Conservation (phyloP, 805 yeast species). For the Candida nanaspora region DNA sequence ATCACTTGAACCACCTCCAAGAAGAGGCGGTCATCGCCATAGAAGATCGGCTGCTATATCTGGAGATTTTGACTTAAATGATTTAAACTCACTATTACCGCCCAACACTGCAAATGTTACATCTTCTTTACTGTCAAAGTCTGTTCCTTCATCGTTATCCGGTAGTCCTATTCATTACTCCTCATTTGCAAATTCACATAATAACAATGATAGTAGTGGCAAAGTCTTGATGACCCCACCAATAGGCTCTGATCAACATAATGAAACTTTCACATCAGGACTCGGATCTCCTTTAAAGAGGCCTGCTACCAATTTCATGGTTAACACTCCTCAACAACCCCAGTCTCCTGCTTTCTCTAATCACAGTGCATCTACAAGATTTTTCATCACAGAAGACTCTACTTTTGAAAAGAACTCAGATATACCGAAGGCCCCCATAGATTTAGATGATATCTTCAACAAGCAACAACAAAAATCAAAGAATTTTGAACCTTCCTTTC, state of each 20-base stretch:
- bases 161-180: slow-evolving; percentile 14
- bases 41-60: slow-evolving; percentile 84
- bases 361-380: slow-evolving; percentile 9
- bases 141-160: slow-evolving; percentile 17
- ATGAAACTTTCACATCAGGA: background rate
- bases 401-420: slow-evolving; percentile 17
- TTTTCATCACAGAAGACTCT: slow-evolving; percentile 26
- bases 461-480: slow-evolving; percentile 3
- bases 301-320: background rate
- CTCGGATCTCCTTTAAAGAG: background rate
- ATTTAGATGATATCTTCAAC: slow-evolving; percentile 24
- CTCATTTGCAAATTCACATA: slow-evolving; percentile 1
- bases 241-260: background rate
- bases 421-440: slow-evolving; percentile 27
- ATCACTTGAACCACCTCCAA: slow-evolving; percentile 9
- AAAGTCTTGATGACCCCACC: slow-evolving; percentile 1
- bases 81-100: slow-evolving; percentile 14
- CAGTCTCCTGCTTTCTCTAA: slow-evolving; percentile 4
- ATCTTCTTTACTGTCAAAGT: slow-evolving; percentile 7
- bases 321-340: background rate
- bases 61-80: slow-evolving; percentile 62
- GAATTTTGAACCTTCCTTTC: background rate
- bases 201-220: background rate
- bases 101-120: slow-evolving; percentile 7
- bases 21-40: slow-evolving; percentile 62